A percentile compares a stretch with the other conserved stretches of the same genome.
phyloP scores from a whole-genome alignment of 2,329 filamentous ascomycete genomes.

The Trichoderma sp. region DNA sequence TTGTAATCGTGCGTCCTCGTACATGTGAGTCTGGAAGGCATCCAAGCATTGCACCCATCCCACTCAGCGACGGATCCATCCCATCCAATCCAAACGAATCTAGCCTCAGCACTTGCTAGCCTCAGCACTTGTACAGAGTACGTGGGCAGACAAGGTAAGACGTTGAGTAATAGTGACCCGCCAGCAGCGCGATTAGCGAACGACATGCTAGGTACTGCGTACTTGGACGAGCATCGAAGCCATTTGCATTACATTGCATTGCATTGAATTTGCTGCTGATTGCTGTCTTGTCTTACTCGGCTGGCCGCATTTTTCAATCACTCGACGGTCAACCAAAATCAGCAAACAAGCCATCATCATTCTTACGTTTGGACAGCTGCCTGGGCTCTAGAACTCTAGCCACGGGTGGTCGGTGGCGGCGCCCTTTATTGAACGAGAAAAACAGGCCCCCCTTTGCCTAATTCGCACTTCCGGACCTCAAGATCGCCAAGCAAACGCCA shows the following conservation, averaged over 20 bases:
- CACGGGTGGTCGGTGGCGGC: not conserved
- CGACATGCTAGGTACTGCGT: not conserved
- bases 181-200: constrained; percentile 1
- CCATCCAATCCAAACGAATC: not conserved
- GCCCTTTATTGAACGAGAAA: not conserved
- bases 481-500: constrained; percentile 18
- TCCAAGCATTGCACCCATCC: not conserved
- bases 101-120: not conserved
- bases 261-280: not conserved
- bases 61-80: not conserved
- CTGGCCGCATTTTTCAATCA: not conserved
- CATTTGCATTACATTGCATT: not conserved
- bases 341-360: not conserved
- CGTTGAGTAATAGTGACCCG: not conserved
- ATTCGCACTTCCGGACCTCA: not conserved
- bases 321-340: not conserved
- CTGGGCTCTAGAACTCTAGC: not conserved
- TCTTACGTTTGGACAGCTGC: not conserved
- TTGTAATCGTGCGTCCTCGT: not conserved
- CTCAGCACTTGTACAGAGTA: not conserved
- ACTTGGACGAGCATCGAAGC: not conserved
- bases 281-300: not conserved
- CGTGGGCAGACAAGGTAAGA: not conserved
- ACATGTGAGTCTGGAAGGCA: not conserved
- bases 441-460: not conserved